These are phyloP conservation scores for Scheffersomyces titani DNA, from an alignment of 1,139 yeast species.

Conservation along the genomic window DNA sequence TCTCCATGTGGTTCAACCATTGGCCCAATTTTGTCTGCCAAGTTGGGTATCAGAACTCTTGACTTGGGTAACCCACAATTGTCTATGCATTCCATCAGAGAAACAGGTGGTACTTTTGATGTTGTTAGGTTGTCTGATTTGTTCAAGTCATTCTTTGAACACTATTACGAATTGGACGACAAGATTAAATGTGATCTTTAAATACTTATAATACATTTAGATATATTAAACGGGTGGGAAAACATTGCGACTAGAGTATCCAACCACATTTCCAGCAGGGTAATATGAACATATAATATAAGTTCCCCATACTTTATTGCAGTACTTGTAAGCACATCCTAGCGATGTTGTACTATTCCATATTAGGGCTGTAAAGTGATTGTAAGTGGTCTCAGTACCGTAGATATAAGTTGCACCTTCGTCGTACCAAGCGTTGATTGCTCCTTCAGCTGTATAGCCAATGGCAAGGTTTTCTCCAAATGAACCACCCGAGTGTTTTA, in stretches of 20 bases:
- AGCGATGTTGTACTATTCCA: conserved; percentile 18
- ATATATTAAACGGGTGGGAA: conserved; percentile 15
- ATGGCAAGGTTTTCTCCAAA: conserved; percentile 43
- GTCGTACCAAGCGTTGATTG: conserved; percentile 39
- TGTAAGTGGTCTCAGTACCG: conserved; percentile 13
- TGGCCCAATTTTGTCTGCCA: conserved; percentile 90
- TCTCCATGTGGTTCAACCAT: conserved; percentile 96
- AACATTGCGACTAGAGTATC: conserved; percentile 27
- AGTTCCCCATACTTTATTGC: conserved; percentile 46
- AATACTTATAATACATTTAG: background rate
- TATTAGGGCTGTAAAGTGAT: conserved; percentile 23
- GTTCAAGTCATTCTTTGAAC: conserved; percentile 61
- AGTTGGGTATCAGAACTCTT: conserved; percentile 83
- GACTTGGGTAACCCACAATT: conserved; percentile 94
- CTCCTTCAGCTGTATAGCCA: conserved; percentile 33
- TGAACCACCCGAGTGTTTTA: conserved; percentile 35
- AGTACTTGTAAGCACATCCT: conserved; percentile 18
- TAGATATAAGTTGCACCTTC: conserved; percentile 32
- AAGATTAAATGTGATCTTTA: conserved; percentile 26
- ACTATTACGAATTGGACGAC: conserved; percentile 30
- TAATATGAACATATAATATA: conserved; percentile 63
- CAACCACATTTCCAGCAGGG: conserved; percentile 63
- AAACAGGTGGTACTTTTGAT: conserved; percentile 85
- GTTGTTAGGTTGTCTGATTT: conserved; percentile 61
- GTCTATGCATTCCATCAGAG: conserved; percentile 95